Evolutionary conservation across 2,329 filamentous ascomycete species (phyloP).

Genomic region (Cryphonectria naterciae): DNA sequence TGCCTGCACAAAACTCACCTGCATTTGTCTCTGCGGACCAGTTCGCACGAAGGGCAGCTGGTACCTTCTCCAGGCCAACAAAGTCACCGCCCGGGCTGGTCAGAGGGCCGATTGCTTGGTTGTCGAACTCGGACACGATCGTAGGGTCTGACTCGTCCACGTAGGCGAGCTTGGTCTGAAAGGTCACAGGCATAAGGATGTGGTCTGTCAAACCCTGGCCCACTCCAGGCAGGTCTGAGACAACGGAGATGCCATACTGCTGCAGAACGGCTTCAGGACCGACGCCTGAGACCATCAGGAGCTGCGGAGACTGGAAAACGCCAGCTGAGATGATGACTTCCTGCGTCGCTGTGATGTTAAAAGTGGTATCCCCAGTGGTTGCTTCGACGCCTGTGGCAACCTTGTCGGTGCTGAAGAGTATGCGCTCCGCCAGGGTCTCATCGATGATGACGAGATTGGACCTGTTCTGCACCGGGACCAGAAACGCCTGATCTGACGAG

Average conservation of each 20-base stretch:
- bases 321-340: slow-evolving; percentile 50
- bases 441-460: slow-evolving; percentile 13
- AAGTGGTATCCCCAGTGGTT: slow-evolving; percentile 3
- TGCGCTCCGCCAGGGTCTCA: slow-evolving; percentile 15
- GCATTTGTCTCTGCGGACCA: background rate
- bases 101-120: background rate
- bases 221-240: slow-evolving; percentile 36
- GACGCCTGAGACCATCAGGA: slow-evolving; percentile 39
- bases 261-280: slow-evolving; percentile 28
- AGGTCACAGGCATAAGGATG: background rate
- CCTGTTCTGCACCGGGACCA: background rate
- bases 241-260: slow-evolving; percentile 34
- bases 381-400: slow-evolving; percentile 15
- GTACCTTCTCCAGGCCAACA: slow-evolving; percentile 9
- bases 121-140: background rate
- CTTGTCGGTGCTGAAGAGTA: slow-evolving; percentile 18
- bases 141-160: background rate
- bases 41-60: background rate
- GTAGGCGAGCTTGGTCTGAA: slow-evolving; percentile 1
- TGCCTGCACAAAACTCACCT: too few relatives aligned
- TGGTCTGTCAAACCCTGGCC: slow-evolving; percentile 21
- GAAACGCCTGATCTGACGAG: slow-evolving; percentile 12
- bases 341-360: slow-evolving; percentile 15
- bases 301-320: slow-evolving; percentile 46
- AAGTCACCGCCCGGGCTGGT: slow-evolving; percentile 18